Evolutionary conservation across 2,329 filamentous ascomycete species (phyloP), one percentile per base, ranked within the genome.

Genomic region (Sporothrix curviconia): DNA sequence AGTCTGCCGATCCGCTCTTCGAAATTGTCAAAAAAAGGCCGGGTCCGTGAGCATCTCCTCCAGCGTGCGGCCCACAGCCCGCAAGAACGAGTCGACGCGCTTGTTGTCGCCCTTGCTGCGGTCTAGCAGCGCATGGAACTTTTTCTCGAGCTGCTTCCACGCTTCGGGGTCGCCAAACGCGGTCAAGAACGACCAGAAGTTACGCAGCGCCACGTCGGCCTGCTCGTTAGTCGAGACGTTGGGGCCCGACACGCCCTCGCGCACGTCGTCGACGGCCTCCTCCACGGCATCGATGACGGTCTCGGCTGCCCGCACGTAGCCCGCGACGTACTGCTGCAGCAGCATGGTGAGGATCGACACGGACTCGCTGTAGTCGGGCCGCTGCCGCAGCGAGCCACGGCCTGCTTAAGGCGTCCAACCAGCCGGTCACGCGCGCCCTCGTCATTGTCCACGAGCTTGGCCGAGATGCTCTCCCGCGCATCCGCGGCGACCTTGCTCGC

Each of bases 11-110:
- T 71, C 9, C 78, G 76, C 50, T 78, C 70, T 24, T 87, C 83
- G 0, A 84, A 84, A 39, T 89, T 79, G 47, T 92, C 87, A 65
- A 95, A 89, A 71, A 96, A 96, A n/a, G 4, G 85, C 81, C 0
- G 92, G 92, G 61, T 96, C 88, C 0, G 85, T 94, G 42, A 97
- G 75, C 69, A 96, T 85, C 61, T 87, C 85, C 66, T 95, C 87
- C 4, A 96, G 71, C 4, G 88, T 82, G 56, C 85, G 82, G 11
- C 87, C 88, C 30, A 92, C 75, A 46, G 95, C 83, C 22, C 78
- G 78, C 67, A 95, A 82, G 25, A 96, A 74, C 14, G 84, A 76
- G 65, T 96, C 90, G 3, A 54, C 39, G 3, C 34, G 44, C 59
- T 96, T 94, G 64, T 96, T 90, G 34, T 83, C 85, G 59, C 86